Percentiles rank a stretch among this genome's conserved stretches.
Conservation (phyloP, 164 flowering plant species). For the Vitis rupestris region DNA sequence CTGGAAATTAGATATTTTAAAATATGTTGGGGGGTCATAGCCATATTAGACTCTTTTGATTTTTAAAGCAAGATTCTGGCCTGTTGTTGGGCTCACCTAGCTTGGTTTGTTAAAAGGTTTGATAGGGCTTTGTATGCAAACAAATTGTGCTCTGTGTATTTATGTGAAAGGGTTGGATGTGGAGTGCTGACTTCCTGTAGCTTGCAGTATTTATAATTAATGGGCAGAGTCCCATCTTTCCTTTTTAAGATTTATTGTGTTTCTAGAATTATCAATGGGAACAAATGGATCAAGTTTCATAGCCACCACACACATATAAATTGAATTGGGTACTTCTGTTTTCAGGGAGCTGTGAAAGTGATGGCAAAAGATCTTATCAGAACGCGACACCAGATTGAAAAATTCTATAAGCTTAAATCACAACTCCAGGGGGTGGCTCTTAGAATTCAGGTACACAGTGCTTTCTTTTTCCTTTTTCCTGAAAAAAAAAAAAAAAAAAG, state of each 20-base stretch:
- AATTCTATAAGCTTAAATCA: constrained; percentile 91
- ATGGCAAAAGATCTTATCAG: constrained; percentile 99
- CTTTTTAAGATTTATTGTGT: neutral
- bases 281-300: neutral
- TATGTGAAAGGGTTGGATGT: neutral
- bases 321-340: constrained; percentile 14
- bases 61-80: too few species aligned
- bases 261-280: neutral
- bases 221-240: neutral
- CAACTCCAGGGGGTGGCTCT: constrained; percentile 96
- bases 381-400: constrained; percentile 93
- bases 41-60: too few species aligned
- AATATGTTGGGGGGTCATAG: too few species aligned
- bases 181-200: neutral
- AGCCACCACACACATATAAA: neutral
- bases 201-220: neutral
- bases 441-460: constrained; percentile 76
- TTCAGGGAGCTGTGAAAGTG: constrained; percentile 93
- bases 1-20: too few species aligned
- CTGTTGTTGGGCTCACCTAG: too few species aligned
- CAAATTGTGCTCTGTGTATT: too few species aligned
- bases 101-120: too few species aligned
- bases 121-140: too few species aligned
- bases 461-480: neutral
- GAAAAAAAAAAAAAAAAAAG: too few species aligned